A percentile compares a stretch with the other conserved stretches of the same genome.
Evolutionary conservation across 2,329 filamentous ascomycete species (phyloP).

Genomic region (Colletotrichum sp.): DNA sequence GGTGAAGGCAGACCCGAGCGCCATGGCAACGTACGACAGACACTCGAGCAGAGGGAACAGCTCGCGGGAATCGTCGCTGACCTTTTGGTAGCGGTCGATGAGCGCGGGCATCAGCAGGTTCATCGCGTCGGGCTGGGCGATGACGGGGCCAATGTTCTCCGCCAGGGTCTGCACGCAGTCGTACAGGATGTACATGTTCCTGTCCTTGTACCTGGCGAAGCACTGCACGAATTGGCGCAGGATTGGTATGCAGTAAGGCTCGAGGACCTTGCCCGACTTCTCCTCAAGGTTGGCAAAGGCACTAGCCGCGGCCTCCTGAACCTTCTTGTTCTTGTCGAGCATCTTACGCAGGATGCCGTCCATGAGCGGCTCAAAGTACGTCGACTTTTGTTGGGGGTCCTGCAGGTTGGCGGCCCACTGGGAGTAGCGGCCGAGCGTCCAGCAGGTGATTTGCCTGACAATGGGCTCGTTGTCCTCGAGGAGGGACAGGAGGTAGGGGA

Average conservation of each 20-base stretch:
- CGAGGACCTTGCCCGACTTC: constrained; percentile 80
- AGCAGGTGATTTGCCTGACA: constrained; percentile 96
- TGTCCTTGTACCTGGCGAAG: constrained; percentile 95
- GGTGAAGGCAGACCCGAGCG: constrained; percentile 81
- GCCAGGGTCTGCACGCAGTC: constrained; percentile 98
- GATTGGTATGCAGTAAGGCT: constrained; percentile 88
- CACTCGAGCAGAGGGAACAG: constrained; percentile 96
- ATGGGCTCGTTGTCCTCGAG: constrained; percentile 87
- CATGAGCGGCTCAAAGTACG: constrained; percentile 95
- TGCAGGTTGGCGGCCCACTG: constrained; percentile 84
- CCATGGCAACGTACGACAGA: constrained; percentile 89
- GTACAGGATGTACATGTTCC: constrained; percentile 98
- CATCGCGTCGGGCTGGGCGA: constrained; percentile 83
- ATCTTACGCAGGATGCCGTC: constrained; percentile 93
- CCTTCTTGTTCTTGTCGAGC: constrained; percentile 97
- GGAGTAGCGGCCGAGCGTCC: constrained; percentile 94
- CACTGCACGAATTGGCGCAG: constrained; percentile 91
- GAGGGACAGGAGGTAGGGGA: constrained; percentile 88
- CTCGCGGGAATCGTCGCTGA: constrained; percentile 88
- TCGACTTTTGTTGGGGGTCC: constrained; percentile 69
- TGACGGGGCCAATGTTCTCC: constrained; percentile 82
- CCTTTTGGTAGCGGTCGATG: constrained; percentile 84
- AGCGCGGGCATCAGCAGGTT: constrained; percentile 91
- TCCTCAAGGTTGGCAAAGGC: constrained; percentile 97
- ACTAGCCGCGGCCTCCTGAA: constrained; percentile 94